phyloP scores from a whole-genome alignment of 2,329 filamentous ascomycete genomes.

The Elsinoe arachidis region DNA sequence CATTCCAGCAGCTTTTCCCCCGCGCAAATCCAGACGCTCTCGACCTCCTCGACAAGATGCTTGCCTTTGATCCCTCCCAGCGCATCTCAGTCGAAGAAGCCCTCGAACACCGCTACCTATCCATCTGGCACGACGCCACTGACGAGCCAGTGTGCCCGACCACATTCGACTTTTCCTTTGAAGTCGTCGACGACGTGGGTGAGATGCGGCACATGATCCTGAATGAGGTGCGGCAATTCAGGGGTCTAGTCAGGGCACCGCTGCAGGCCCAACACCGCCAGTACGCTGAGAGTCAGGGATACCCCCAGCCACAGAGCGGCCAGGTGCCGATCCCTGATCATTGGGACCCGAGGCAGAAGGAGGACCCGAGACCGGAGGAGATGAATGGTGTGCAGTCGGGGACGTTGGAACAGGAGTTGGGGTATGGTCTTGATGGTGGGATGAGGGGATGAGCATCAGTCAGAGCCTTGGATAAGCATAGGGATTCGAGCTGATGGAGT shows the following conservation, averaged over 20 bases:
- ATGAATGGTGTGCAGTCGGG: constrained; percentile 21
- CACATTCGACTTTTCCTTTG: constrained; percentile 97
- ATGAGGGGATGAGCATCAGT: background rate
- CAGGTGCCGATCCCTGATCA: constrained; percentile 54
- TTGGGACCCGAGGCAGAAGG: constrained; percentile 43
- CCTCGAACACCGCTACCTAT: constrained; percentile 89
- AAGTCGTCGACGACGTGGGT: constrained; percentile 87
- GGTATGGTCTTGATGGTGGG: constrained; percentile 30
- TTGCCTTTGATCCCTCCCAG: constrained; percentile 89
- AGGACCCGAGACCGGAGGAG: constrained; percentile 54
- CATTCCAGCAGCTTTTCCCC: constrained; percentile 81
- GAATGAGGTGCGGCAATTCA: constrained; percentile 85
- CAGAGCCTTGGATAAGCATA: background rate
- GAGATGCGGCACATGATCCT: constrained; percentile 98
- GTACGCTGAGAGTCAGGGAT: constrained; percentile 29
- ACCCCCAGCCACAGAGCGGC: constrained; percentile 33
- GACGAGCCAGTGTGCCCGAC: constrained; percentile 91
- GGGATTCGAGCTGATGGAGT: background rate
- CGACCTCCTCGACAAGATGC: constrained; percentile 91
- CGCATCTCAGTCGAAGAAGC: constrained; percentile 93
- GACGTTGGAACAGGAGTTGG: constrained; percentile 40
- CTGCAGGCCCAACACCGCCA: constrained; percentile 40
- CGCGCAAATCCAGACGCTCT: constrained; percentile 93
- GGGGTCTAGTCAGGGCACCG: constrained; percentile 37
- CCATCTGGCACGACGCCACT: constrained; percentile 96